A percentile compares a stretch with the other conserved stretches of the same genome.
phyloP scores from a whole-genome alignment of 176 grass and related monocot genomes.

The Paspalum notatum region DNA sequence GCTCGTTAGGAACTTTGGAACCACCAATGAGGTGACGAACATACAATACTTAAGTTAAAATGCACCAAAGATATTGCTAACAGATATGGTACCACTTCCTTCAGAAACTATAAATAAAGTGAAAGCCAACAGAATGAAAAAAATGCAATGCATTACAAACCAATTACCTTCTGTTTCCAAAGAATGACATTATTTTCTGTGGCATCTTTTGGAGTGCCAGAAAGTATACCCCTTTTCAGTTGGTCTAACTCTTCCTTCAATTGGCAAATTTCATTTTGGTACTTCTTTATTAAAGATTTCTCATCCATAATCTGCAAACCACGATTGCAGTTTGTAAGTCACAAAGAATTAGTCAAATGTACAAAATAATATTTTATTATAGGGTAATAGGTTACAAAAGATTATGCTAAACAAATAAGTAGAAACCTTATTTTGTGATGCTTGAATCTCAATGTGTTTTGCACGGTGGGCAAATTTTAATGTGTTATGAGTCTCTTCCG shows the following conservation, averaged over 20 bases:
- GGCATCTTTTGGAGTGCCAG: slow-evolving; percentile 53
- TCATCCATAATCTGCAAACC: slow-evolving; percentile 76
- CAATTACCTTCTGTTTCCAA: slow-evolving; percentile 72
- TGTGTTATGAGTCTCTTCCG: slow-evolving; percentile 89
- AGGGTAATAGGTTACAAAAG: background rate
- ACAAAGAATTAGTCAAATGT: slow-evolving; percentile 8
- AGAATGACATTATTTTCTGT: slow-evolving; percentile 61
- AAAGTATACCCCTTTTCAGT: slow-evolving; percentile 75
- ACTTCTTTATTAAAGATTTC: slow-evolving; percentile 91
- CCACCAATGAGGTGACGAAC: slow-evolving; percentile 19
- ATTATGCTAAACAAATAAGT: slow-evolving; percentile 32
- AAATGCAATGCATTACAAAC: slow-evolving; percentile 20
- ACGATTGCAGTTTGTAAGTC: slow-evolving; percentile 22
- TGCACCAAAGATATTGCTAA: slow-evolving; percentile 20
- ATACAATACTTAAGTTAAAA: slow-evolving; percentile 12
- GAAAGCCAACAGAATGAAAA: slow-evolving; percentile 10
- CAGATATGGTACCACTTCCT: slow-evolving; percentile 16
- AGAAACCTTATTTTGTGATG: slow-evolving; percentile 78
- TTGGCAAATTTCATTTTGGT: slow-evolving; percentile 81
- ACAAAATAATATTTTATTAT: slow-evolving; percentile 1
- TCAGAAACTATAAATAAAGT: slow-evolving; percentile 22
- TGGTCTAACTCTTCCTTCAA: slow-evolving; percentile 82
- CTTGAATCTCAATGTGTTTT: slow-evolving; percentile 84
- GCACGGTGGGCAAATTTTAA: slow-evolving; percentile 88
- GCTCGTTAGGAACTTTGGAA: slow-evolving; percentile 29